Conservation (phyloP, 2,329 filamentous ascomycete species). For the Penicillium sp. region DNA sequence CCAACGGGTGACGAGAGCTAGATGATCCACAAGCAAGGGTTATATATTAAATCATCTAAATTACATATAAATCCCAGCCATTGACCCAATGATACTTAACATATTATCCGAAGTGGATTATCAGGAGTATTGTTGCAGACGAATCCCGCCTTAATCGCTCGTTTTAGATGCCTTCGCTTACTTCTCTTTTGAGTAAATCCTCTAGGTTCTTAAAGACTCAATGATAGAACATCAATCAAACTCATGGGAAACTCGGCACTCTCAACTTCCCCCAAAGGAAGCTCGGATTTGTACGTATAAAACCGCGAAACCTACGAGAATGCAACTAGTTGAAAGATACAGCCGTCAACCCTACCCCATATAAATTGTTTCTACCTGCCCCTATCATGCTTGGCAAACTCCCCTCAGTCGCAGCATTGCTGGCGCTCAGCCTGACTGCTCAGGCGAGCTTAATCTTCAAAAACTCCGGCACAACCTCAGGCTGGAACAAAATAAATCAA, state of each 20-base stretch:
- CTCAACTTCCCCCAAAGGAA: background rate
- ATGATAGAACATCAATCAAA: background rate
- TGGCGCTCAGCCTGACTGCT: background rate
- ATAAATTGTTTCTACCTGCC: background rate
- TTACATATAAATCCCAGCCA: background rate
- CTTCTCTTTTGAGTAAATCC: background rate
- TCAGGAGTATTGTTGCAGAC: background rate
- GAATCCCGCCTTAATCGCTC: background rate
- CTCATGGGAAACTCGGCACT: background rate
- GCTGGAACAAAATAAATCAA: constrained; percentile 43
- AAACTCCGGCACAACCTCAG: constrained; percentile 34
- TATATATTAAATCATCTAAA: background rate
- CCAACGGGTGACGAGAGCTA: background rate
- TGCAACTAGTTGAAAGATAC: background rate
- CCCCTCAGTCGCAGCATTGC: background rate
- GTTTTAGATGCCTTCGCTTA: background rate
- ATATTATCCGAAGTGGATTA: background rate
- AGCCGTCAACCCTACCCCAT: background rate
- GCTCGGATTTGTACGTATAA: background rate
- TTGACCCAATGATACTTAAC: background rate
- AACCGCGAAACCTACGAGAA: background rate
- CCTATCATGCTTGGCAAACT: background rate
- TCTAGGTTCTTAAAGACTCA: background rate
- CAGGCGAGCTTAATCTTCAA: constrained; percentile 21
- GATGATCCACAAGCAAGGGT: background rate